Evolutionary conservation across 139 green algal genomes (phyloP).

Genomic region (Micractinium conductrix): DNA sequence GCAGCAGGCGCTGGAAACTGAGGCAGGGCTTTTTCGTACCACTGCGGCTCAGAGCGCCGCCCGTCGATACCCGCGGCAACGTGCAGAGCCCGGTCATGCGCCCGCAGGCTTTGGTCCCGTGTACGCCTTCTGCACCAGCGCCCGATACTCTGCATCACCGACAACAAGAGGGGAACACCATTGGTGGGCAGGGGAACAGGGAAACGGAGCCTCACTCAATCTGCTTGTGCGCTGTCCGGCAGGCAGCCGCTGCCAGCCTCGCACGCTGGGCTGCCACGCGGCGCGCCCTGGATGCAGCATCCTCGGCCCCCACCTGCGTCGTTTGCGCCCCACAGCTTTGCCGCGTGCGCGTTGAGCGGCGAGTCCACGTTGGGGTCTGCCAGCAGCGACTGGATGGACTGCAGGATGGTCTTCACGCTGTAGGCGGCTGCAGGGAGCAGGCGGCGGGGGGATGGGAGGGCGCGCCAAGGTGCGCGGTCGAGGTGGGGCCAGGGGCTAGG

Average conservation of each 20-base stretch:
- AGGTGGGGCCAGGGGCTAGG: too few species aligned
- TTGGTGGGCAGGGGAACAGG: too few species aligned
- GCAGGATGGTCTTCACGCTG: constrained; percentile 77
- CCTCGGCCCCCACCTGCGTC: too few species aligned
- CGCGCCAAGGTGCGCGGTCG: too few species aligned
- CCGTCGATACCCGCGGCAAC: background rate
- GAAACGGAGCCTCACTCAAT: too few species aligned
- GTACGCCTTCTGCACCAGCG: constrained; percentile 27
- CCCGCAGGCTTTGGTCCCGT: background rate
- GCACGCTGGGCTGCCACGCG: too few species aligned
- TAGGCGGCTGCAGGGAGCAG: constrained; percentile 57
- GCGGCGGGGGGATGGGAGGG: background rate
- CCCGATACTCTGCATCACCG: constrained; percentile 72
- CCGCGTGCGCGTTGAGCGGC: constrained; percentile 78
- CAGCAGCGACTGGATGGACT: constrained; percentile 81
- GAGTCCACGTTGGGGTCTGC: constrained; percentile 85
- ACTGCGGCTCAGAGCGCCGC: background rate
- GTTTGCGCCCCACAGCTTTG: constrained; percentile 74
- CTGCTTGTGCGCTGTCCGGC: too few species aligned
- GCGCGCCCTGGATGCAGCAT: too few species aligned
- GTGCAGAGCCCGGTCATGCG: background rate
- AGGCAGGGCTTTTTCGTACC: background rate
- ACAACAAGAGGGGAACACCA: too few species aligned
- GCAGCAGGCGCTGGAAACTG: background rate
- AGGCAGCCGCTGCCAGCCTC: too few species aligned